Evolutionary conservation across 306 rosid genomes (phyloP).

Genomic region (Astragalus glycyphyllos): DNA sequence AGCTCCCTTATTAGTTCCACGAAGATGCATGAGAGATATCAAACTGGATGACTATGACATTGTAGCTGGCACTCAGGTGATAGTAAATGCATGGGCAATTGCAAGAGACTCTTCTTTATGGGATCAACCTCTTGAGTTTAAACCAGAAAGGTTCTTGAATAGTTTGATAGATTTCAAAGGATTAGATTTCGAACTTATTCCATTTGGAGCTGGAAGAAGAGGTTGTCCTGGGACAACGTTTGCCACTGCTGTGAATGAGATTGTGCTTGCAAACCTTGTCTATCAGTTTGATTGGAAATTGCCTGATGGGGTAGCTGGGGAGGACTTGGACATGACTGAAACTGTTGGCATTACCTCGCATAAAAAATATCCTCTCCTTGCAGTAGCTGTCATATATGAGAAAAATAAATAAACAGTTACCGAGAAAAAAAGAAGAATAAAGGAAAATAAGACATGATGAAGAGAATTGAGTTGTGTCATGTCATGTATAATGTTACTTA

Average conservation of each 20-base stretch:
- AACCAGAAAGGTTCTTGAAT: constrained; percentile 41
- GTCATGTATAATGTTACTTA: no score
- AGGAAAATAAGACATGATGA: no score
- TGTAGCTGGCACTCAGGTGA: constrained; percentile 40
- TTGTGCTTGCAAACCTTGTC: constrained; percentile 27
- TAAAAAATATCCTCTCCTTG: constrained; percentile 10
- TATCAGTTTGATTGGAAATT: constrained; percentile 26
- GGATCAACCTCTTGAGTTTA: constrained; percentile 40
- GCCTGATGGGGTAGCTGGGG: not conserved
- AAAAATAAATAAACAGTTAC: no score
- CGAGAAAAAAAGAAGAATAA: no score
- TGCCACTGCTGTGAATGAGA: constrained; percentile 31
- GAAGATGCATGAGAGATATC: constrained; percentile 20
- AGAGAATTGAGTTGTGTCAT: no score
- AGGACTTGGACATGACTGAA: constrained; percentile 36
- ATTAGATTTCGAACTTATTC: constrained; percentile 36
- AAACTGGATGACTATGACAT: constrained; percentile 41
- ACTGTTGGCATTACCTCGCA: not conserved
- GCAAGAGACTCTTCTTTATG: constrained; percentile 39
- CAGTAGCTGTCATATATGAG: not conserved
- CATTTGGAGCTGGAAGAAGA: constrained; percentile 48
- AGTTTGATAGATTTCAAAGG: constrained; percentile 40
- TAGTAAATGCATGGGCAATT: constrained; percentile 41
- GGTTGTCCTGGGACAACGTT: constrained; percentile 41
- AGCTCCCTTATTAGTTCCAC: constrained; percentile 29